phyloP scores from a whole-genome alignment of 225 moss, liverwort and hornwort species.

The Thuidium tamariscinum region DNA sequence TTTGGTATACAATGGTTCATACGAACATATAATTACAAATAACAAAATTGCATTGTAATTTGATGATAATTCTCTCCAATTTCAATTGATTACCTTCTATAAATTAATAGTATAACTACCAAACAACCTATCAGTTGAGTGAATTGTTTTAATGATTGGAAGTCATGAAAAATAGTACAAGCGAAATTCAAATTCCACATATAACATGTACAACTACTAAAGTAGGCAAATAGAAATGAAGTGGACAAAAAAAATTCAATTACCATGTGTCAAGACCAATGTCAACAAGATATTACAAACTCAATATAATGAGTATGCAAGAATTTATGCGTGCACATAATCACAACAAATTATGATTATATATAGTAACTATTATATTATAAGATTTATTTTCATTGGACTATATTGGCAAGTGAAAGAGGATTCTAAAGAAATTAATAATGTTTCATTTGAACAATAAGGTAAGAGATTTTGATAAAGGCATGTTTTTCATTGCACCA shows the following conservation, averaged over 20 bases:
- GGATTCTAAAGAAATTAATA: neutral
- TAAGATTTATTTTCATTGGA: neutral
- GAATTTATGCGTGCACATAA: neutral
- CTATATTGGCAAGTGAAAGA: neutral
- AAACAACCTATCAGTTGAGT: fast-evolving
- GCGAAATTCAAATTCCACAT: neutral
- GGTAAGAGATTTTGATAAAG: fast-evolving
- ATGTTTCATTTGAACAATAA: too few relatives aligned
- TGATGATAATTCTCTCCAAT: neutral
- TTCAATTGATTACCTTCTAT: too few relatives aligned
- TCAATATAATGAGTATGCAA: neutral
- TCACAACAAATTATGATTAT: neutral
- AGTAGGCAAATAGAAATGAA: neutral
- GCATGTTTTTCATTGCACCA: fast-evolving
- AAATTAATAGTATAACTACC: neutral
- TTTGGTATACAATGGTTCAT: neutral
- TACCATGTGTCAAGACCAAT: neutral
- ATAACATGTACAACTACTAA: neutral
- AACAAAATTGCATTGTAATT: neutral
- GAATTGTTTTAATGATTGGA: neutral
- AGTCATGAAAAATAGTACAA: fast-evolving
- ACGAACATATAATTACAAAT: neutral
- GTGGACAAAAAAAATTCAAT: neutral
- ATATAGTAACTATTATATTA: neutral
- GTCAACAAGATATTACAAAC: neutral